A percentile compares a stretch with the other conserved stretches of the same genome.
These are phyloP conservation scores for Linum trigynum DNA, from an alignment of 345 rosid genomes.

Conservation along the genomic window DNA sequence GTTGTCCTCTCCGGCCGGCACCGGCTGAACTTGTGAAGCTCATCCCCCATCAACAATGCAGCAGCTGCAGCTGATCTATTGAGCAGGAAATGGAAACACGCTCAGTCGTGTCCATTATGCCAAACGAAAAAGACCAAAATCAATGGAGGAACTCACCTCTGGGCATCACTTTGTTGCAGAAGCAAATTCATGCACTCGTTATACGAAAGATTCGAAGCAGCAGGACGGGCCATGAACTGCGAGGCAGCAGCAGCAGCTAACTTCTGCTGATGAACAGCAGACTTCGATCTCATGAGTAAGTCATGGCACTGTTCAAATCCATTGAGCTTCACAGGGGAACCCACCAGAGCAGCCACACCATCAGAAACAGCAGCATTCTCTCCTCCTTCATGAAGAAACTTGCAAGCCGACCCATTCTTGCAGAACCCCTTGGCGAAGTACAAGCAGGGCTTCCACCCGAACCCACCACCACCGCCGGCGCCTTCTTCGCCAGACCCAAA, in stretches of 20 bases:
- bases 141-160: not conserved
- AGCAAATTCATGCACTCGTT: not conserved
- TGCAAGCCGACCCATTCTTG: constrained; percentile 1
- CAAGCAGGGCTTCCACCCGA: constrained; percentile 7
- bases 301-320: constrained; percentile 22
- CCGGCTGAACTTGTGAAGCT: not conserved
- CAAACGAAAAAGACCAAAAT: no score
- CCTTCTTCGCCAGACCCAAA: not conserved
- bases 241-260: constrained; percentile 13
- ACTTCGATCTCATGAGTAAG: constrained; percentile 1
- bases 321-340: not conserved
- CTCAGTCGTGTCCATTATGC: not conserved
- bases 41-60: not conserved
- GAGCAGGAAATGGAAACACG: not conserved
- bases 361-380: not conserved
- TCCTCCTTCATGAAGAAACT: constrained; percentile 1
- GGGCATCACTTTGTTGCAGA: constrained; percentile 2
- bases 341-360: no score
- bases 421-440: constrained; percentile 8
- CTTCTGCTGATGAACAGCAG: constrained; percentile 7
- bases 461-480: not conserved
- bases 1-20: not conserved
- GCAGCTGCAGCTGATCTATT: not conserved
- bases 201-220: constrained; percentile 3
- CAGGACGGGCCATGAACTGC: constrained; percentile 17